Evolutionary conservation across 2,329 filamentous ascomycete species (phyloP), one percentile per base, ranked within the genome.

Genomic region (Tolypocladium inflatum): DNA sequence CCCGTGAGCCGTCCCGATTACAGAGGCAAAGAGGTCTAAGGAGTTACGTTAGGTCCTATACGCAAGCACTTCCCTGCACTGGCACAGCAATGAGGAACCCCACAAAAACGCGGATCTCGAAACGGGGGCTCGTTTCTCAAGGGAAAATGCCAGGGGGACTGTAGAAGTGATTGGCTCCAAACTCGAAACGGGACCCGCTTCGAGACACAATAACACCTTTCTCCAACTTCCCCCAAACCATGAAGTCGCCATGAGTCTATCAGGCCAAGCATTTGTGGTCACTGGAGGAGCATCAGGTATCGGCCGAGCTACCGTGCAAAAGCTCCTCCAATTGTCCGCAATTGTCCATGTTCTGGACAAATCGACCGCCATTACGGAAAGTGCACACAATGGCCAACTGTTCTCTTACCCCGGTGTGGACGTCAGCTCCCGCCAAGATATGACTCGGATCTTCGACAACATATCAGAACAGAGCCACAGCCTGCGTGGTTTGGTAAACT

Each of bases 261-360:
- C 26, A 19, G 55, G 55, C 26, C 41, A 56, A 50, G 50, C 55
- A 5, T 59, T 56, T 33, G 45, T 59, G 15, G 55, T 59, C n/a
- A 59, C 57, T 8, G 57, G 55, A 3, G 57, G 38, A 3, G 54
- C 57, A 2, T 59, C 57, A 0, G 57, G 57, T 5, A 54, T 56
- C 15, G 57, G 57, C 3, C 38, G 23, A 10, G 55, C 54, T 13
- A 54, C 57, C 11, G 54, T 54, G 15, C 35, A 53, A 6, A 59
- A 56, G 38, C 57, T 59, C 8, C 57, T 59, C 5, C 11, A 48
- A 38, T 55, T 56, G 13, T 48, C 45, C 5, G 57, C 57, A 3
- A 45, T 51, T 21, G 57, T 59, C 23, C 54, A 59, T 38, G 54
- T 50, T 21, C 10, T 59, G 8, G 57, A 59, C 50, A 56, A 26